Evolutionary conservation across 805 yeast genomes (phyloP).

Genomic region (Spathaspora hagerdaliae): DNA sequence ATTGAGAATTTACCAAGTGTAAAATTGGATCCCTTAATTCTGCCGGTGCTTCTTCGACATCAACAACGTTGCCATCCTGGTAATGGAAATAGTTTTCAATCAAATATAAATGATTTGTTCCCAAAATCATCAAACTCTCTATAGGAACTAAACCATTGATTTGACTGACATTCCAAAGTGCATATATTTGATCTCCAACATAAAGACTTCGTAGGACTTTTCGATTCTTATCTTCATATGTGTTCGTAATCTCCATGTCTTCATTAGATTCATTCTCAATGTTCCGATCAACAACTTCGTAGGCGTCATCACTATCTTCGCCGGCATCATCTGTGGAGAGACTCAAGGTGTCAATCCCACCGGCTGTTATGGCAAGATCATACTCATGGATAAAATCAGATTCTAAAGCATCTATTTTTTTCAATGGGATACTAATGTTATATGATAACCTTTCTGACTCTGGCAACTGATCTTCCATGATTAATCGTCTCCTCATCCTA

Average conservation of each 20-base stretch:
- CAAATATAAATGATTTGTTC: conserved; percentile 60
- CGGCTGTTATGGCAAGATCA: conserved; percentile 13
- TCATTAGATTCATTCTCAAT: conserved; percentile 11
- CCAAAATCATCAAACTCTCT: conserved; percentile 73
- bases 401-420: conserved; percentile 9
- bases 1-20: conserved; percentile 54
- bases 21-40: conserved; percentile 65
- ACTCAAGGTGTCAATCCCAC: conserved; percentile 25
- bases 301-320: conserved; percentile 21
- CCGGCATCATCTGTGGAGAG: conserved; percentile 12
- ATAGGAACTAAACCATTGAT: conserved; percentile 72
- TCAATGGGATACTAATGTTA: conserved; percentile 36
- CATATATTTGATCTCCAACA: conserved; percentile 67
- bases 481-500: conserved; percentile 59
- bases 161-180: conserved; percentile 71
- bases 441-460: conserved; percentile 43
- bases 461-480: conserved; percentile 48
- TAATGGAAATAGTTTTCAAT: conserved; percentile 66
- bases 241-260: conserved; percentile 2
- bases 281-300: conserved; percentile 42
- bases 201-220: conserved; percentile 66
- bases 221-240: conserved; percentile 65
- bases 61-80: conserved; percentile 50
- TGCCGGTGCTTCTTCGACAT: conserved; percentile 61
- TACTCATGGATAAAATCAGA: conserved; percentile 13